These are phyloP conservation scores for Fusarium udum DNA, from an alignment of 2,329 filamentous ascomycete species.

Conservation along the genomic window DNA sequence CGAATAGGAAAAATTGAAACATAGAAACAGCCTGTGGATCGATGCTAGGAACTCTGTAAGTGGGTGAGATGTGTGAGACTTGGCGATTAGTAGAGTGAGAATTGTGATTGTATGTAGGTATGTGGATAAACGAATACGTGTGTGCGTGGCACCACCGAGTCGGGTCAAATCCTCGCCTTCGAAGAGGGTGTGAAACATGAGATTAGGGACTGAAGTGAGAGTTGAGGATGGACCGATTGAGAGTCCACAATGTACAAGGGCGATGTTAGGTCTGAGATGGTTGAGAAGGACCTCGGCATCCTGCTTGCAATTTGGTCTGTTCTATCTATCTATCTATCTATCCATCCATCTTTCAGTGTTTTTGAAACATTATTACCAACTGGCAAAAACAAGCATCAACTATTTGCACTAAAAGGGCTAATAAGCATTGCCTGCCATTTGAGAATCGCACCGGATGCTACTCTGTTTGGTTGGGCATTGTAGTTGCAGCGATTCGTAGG, in stretches of 20 bases:
- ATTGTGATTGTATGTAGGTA: conserved; percentile 10
- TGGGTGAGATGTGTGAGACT: conserved; percentile 27
- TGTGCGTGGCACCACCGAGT: conserved; percentile 31
- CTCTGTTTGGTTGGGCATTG: neutral
- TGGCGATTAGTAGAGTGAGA: conserved; percentile 22
- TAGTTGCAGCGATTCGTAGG: conserved; percentile 1
- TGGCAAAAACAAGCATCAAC: conserved; percentile 10
- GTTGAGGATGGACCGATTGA: conserved; percentile 20
- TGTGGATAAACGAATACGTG: conserved; percentile 29
- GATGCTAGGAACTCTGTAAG: conserved; percentile 19
- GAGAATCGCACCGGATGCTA: neutral
- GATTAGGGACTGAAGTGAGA: neutral
- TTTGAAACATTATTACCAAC: neutral
- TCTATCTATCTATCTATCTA: neutral
- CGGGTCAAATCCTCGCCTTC: conserved; percentile 20
- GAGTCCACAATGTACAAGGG: neutral
- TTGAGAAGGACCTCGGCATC: neutral
- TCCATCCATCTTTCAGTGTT: neutral
- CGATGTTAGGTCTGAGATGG: neutral
- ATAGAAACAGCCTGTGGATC: conserved; percentile 4
- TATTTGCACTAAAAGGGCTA: neutral
- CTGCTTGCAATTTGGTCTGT: neutral
- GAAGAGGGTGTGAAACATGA: conserved; percentile 33
- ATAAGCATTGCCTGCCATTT: neutral
- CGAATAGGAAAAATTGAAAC: neutral